Base-by-base conservation (phyloP, 2,329 filamentous ascomycete genomes). In the Aureobasidium leucospermi region DNA sequence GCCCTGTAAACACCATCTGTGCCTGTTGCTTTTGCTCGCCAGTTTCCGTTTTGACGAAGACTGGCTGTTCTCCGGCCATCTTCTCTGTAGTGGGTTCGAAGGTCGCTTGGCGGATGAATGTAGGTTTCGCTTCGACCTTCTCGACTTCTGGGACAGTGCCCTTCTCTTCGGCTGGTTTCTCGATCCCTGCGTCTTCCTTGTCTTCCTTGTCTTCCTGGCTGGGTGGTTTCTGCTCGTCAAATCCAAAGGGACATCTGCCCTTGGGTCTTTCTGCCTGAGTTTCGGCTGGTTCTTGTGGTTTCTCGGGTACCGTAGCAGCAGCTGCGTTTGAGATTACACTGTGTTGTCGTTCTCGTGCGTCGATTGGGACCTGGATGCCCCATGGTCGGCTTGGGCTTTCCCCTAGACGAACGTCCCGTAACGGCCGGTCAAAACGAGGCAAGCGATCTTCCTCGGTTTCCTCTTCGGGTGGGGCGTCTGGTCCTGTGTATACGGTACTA, bases 311-410 rank as follows among this genome's bases (percentile, higher is more conserved):
- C 13, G 43, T 41, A 16, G 56, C 32, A 28, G 62, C 59, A 62
- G 69, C 68, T 15, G 73, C 71, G 6, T 74, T 77, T 2, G 68
- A 70, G 0, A 67, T 71, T 43, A 71, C 73, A 13, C 68, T 68
- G 9, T 70, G 68, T n/a, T 75, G 71, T 5, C 74, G 70, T 60
- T 77, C 79, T 61, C 75, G 73, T n/a, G 72, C 72, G 8, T 61
- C 51, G 6, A 61, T 42, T 2, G 92, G 92, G 0, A 96, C 86
- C 5, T 85, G 84, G 56, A 96, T 96, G 6, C 92, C 92, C 92
- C 92, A 96, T 13, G 93, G 93, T 46, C 93, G 82, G 71, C 89
- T 96, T 5, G 93, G 93, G 13, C 90, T 96, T 73, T 97, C 93
- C 45, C 93, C 93, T 23, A 97, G 85, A n/a, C 93, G 82, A 9